Percentiles rank a stretch among this genome's conserved stretches.
Conservation (phyloP, 1,139 yeast genomes). For the Chernovozyma aurita region DNA sequence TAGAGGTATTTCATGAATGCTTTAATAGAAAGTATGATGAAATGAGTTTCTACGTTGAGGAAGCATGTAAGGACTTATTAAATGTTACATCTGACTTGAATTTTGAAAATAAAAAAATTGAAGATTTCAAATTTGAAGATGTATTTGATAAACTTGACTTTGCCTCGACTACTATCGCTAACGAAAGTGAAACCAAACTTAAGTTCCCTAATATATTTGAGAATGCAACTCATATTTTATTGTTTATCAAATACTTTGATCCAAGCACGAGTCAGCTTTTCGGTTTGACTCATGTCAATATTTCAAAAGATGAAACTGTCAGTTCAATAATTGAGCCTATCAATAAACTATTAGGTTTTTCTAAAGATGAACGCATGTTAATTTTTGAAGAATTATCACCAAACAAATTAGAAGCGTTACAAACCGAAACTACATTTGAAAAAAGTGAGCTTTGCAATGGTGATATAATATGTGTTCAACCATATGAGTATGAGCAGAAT, state of each 20-base stretch:
- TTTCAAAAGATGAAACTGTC: constrained; percentile 47
- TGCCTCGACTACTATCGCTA: constrained; percentile 2
- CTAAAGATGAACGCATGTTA: constrained; percentile 33
- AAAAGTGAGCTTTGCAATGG: constrained; percentile 71
- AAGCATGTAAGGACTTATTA: constrained; percentile 29
- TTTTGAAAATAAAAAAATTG: constrained; percentile 13
- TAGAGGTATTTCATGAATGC: constrained; percentile 36
- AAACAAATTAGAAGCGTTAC: constrained; percentile 49
- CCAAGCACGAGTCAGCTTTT: constrained; percentile 45
- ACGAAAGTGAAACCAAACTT: constrained; percentile 3
- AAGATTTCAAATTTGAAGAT: constrained; percentile 21
- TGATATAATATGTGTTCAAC: constrained; percentile 67
- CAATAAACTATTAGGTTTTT: constrained; percentile 42
- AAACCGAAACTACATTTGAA: constrained; percentile 45
- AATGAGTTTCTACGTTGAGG: constrained; percentile 48
- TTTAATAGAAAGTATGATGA: constrained; percentile 41
- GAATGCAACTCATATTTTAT: constrained; percentile 36
- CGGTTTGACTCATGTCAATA: constrained; percentile 63
- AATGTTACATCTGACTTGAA: constrained; percentile 13
- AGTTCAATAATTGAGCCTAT: constrained; percentile 41
- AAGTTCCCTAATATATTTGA: constrained; percentile 19
- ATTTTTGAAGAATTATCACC: constrained; percentile 72
- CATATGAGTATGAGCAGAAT: neutral
- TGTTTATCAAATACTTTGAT: constrained; percentile 74
- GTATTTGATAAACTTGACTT: constrained; percentile 16